Evolutionary conservation across 805 yeast genomes (phyloP).

Genomic region (Saccharomyces eubayanus): DNA sequence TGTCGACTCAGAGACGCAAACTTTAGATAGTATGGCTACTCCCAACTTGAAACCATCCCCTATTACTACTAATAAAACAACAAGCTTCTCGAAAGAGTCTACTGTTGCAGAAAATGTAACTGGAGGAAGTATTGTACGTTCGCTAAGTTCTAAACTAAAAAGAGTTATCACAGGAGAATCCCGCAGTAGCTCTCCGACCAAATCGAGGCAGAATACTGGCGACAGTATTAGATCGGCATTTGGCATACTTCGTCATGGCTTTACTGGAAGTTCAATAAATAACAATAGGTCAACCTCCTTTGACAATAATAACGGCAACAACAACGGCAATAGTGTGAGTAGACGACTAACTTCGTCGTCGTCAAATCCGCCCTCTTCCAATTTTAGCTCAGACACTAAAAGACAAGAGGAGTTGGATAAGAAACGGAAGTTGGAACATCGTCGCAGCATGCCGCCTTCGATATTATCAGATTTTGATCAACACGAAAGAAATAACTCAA

Average conservation of each 20-base stretch:
- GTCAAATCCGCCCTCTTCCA: neutral
- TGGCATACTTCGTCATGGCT: constrained; percentile 11
- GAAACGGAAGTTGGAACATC: neutral
- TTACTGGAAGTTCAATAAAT: constrained; percentile 5
- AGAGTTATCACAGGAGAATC: constrained; percentile 17
- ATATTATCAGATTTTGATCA: constrained; percentile 7
- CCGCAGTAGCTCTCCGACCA: constrained; percentile 13
- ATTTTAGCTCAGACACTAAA: neutral
- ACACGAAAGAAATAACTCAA: constrained; percentile 2
- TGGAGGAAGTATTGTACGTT: constrained; percentile 16
- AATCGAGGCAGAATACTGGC: constrained; percentile 23
- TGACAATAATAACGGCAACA: neutral
- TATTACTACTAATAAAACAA: neutral
- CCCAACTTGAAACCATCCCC: neutral
- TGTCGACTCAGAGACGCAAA: constrained; percentile 7
- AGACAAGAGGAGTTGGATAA: neutral
- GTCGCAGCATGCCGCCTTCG: constrained; percentile 1
- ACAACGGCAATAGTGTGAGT: neutral
- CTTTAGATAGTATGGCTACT: neutral
- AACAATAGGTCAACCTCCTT: constrained; percentile 1
- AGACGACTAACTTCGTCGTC: neutral
- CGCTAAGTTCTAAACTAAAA: constrained; percentile 13
- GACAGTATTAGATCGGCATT: constrained; percentile 19
- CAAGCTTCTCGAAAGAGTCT: constrained; percentile 2
- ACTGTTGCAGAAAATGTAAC: constrained; percentile 9